Evolutionary conservation across 768 basidiomycete genomes (phyloP), one percentile per base, ranked within the genome.

Genomic region (Boletus barrowsii): DNA sequence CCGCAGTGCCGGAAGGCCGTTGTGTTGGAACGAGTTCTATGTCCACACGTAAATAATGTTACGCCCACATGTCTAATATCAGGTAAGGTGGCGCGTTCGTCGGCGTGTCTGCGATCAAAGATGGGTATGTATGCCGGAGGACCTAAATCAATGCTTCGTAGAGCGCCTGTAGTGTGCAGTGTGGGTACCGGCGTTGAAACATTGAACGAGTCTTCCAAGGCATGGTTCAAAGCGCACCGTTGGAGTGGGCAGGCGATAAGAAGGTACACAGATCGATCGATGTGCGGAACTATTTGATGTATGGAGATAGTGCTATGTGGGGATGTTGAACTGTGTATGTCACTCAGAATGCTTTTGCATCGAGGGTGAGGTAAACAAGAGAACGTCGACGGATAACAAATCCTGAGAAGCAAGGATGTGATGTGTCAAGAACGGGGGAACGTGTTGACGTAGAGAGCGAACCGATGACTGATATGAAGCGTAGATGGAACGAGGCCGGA

Each of bases 341-440:
- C 47, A 44, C 32, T 3, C 11, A 20, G 26, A 4, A 14, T 22
- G 18, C 24, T 36, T 9, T 29, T 6, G 10, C 10, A 18, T 11
- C 39, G 9, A 18, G 44, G 6, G 42, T 59, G 58, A 59, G 47
- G 57, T 59, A 59, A 59, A 47, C 33, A n/a, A 33, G 37, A 35
- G 35, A 55, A 43, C 29, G 50, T 17, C 29, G 44, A 47, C 26
- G 20, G 36, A 26, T 18, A 55, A 33, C 8, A 10, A 26, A 22
- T 35, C 26, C 14, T 29, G 13, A 33, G 50, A 42, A 29, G 10
- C 22, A 29, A 11, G 20, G 24, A 24, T 29, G 55, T 33, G 49
- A 45, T 35, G 18, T 20, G 55, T 36, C 41, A 18, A 57, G 44
- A 51, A 58, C 37, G 15, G 26, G 42, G 51, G 20, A 60, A 61